Evolutionary conservation across 768 basidiomycete species (phyloP).

Genomic region (Tylopilus subfusipes): DNA sequence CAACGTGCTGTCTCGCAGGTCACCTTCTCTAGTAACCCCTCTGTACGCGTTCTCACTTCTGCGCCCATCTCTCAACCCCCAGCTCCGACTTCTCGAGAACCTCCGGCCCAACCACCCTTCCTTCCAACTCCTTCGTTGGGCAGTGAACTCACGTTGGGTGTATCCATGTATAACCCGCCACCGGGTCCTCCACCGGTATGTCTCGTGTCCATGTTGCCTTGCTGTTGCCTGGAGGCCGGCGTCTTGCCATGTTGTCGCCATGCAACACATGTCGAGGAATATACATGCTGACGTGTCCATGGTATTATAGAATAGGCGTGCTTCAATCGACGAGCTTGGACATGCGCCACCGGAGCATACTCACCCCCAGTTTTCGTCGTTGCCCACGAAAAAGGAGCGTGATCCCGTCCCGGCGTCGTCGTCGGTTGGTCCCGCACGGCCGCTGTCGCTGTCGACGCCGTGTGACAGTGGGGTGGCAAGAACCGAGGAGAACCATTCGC

Average conservation of each 20-base stretch:
- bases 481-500: conserved; percentile 29
- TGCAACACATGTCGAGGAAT: conserved; percentile 10
- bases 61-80: background rate
- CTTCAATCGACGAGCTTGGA: conserved; percentile 29
- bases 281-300: conserved; percentile 10
- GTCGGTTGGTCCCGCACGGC: background rate
- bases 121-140: conserved; percentile 35
- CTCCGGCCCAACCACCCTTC: conserved; percentile 12
- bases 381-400: conserved; percentile 47
- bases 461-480: conserved; percentile 3
- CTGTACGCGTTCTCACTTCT: conserved; percentile 10
- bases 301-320: conserved; percentile 15
- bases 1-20: conserved; percentile 53
- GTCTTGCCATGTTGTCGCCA: conserved; percentile 2
- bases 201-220: conserved; percentile 10
- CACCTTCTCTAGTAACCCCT: conserved; percentile 40
- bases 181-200: conserved; percentile 18
- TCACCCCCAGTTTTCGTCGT: conserved; percentile 55
- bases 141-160: conserved; percentile 27
- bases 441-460: conserved; percentile 8
- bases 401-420: conserved; percentile 25
- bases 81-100: background rate
- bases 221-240: conserved; percentile 21
- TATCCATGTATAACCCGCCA: conserved; percentile 6
- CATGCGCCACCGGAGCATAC: conserved; percentile 4